A percentile compares a stretch with the other conserved stretches of the same genome.
Evolutionary conservation across 164 flowering plant genomes (phyloP).

Genomic region (Berberis vulgaris): DNA sequence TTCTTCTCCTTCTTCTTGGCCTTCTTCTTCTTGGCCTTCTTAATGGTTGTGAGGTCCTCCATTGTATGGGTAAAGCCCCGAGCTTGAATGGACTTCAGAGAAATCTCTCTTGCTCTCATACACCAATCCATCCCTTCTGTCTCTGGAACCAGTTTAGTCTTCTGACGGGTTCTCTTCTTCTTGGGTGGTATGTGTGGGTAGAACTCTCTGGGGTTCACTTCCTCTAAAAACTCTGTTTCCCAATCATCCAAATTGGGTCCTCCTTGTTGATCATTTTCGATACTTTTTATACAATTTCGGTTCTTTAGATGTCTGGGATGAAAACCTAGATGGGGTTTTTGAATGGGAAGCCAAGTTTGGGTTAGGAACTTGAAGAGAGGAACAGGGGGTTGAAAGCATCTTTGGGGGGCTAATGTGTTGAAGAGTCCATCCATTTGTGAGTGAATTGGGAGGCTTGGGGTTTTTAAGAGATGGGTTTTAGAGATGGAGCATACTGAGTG

Average conservation of each 20-base stretch:
- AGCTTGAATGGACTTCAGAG: slow-evolving; percentile 63
- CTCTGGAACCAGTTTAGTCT: slow-evolving; percentile 41
- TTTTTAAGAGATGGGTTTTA: too few species aligned
- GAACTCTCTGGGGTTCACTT: slow-evolving; percentile 37
- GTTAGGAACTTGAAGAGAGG: too few species aligned
- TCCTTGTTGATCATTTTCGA: slow-evolving; percentile 2
- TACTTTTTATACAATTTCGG: too few species aligned
- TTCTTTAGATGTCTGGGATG: too few species aligned
- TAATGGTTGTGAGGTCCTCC: slow-evolving; percentile 43
- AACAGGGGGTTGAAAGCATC: too few species aligned
- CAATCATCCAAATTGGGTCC: slow-evolving; percentile 33
- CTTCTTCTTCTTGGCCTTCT: slow-evolving; percentile 47
- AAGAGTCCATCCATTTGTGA: too few species aligned
- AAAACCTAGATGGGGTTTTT: too few species aligned
- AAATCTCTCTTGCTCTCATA: slow-evolving; percentile 65
- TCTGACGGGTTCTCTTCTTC: slow-evolving; percentile 22
- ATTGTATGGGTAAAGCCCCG: slow-evolving; percentile 46
- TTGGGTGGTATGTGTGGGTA: slow-evolving; percentile 21
- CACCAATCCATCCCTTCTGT: slow-evolving; percentile 86
- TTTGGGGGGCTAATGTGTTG: too few species aligned
- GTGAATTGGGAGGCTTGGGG: too few species aligned
- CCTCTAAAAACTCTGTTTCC: slow-evolving; percentile 68
- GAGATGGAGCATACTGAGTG: too few species aligned
- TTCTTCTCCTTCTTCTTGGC: slow-evolving; percentile 24
- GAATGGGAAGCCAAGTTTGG: too few species aligned